A percentile compares a stretch with the other conserved stretches of the same genome.
Conservation (phyloP, 2,329 filamentous ascomycete genomes). For the Penicillium hordei region DNA sequence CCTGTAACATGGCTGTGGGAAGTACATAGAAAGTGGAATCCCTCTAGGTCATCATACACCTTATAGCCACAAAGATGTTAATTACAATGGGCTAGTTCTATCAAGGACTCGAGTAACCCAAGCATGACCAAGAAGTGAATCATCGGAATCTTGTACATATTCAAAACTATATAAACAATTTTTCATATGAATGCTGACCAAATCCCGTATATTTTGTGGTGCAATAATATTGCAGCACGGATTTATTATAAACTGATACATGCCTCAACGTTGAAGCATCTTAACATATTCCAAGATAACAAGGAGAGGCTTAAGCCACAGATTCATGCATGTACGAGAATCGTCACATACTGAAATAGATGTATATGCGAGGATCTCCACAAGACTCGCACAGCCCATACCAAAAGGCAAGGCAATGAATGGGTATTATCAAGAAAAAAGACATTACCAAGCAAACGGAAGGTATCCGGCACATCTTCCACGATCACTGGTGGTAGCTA, state of each 20-base stretch:
- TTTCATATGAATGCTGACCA: background rate
- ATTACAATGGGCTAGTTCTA: background rate
- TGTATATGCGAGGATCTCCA: background rate
- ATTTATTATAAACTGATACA: background rate
- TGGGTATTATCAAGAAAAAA: slow-evolving; percentile 4
- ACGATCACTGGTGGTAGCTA: background rate
- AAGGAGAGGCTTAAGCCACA: background rate
- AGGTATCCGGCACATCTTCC: background rate
- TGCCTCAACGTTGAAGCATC: no score
- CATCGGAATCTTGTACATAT: background rate
- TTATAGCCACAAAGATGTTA: no score
- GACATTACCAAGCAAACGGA: background rate
- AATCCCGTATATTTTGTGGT: background rate
- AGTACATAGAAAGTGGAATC: no score
- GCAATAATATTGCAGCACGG: background rate
- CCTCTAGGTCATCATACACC: no score
- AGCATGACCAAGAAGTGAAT: background rate
- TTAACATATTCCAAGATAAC: background rate
- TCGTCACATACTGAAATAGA: background rate
- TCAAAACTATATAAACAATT: background rate
- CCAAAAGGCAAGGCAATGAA: background rate
- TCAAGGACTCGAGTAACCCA: no score
- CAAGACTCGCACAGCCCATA: background rate
- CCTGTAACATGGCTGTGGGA: background rate
- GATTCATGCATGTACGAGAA: background rate